These are phyloP conservation scores for Sphaerostilbella broomeana DNA, from an alignment of 2,329 filamentous ascomycete genomes.

Conservation along the genomic window DNA sequence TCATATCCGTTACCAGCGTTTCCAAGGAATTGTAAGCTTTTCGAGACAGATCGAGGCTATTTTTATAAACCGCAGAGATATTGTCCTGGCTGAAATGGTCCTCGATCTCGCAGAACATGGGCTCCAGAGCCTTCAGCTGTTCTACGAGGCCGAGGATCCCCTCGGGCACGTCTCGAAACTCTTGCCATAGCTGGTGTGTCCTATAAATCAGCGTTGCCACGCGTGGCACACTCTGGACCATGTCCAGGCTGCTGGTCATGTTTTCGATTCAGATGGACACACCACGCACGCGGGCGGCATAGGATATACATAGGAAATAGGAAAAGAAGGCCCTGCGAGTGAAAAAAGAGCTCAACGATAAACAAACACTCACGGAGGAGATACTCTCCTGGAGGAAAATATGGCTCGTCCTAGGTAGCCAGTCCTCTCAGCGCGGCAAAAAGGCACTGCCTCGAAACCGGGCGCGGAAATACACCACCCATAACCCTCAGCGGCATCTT, in stretches of 20 bases:
- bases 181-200: slow-evolving; percentile 19
- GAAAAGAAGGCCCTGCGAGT: not conserved
- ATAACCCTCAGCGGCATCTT: slow-evolving; percentile 1
- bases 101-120: slow-evolving; percentile 16
- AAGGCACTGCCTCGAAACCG: slow-evolving; percentile 5
- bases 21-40: slow-evolving; percentile 15
- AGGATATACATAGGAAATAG: not conserved
- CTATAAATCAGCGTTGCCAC: slow-evolving; percentile 19
- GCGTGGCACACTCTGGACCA: slow-evolving; percentile 18
- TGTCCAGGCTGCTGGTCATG: slow-evolving; percentile 19
- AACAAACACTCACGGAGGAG: not conserved
- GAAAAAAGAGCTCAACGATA: not conserved
- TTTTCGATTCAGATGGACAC: not conserved
- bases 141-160: slow-evolving; percentile 18
- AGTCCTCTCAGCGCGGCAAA: not conserved
- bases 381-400: not conserved
- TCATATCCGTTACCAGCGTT: slow-evolving; percentile 15
- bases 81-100: slow-evolving; percentile 13
- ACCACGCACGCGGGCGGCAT: not conserved
- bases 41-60: slow-evolving; percentile 12
- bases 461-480: not conserved
- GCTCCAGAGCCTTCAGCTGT: slow-evolving; percentile 14
- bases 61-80: slow-evolving; percentile 1
- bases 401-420: not conserved
- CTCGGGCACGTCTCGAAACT: slow-evolving; percentile 20